Evolutionary conservation across 2,329 filamentous ascomycete species (phyloP).

Genomic region (Arthrobotrys pseudoclavata): DNA sequence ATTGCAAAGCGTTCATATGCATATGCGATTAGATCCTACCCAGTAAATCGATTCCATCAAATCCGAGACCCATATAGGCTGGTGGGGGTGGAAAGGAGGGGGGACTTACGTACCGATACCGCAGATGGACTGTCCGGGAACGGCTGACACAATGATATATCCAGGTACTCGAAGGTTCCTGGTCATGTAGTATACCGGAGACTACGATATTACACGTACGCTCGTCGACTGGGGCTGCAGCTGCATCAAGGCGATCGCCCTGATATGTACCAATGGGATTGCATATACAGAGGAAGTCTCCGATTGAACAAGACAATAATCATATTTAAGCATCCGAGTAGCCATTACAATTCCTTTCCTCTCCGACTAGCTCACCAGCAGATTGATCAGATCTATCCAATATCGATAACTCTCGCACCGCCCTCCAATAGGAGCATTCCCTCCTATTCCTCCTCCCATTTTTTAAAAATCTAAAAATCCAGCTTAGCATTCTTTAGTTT

Average conservation of each 20-base stretch:
- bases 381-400: constrained; percentile 23
- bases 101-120: constrained; percentile 17
- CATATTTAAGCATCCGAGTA: constrained; percentile 50
- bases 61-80: background rate
- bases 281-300: constrained; percentile 31
- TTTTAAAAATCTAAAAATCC: constrained; percentile 7
- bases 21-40: constrained; percentile 18
- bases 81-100: background rate
- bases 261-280: background rate
- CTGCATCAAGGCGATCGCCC: constrained; percentile 52
- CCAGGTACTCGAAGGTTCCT: constrained; percentile 57
- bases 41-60: constrained; percentile 25
- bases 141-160: constrained; percentile 30
- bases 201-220: background rate
- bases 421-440: constrained; percentile 36
- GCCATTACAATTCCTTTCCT: constrained; percentile 30
- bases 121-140: constrained; percentile 16
- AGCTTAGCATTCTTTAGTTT: constrained; percentile 21
- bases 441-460: background rate
- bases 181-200: background rate
- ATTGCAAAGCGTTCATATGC: background rate
- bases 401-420: constrained; percentile 37
- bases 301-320: constrained; percentile 46
- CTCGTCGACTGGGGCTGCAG: constrained; percentile 6
- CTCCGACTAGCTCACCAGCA: constrained; percentile 28